Conservation (phyloP, 2,329 filamentous ascomycete genomes). For the Ophiobolus disseminans region DNA sequence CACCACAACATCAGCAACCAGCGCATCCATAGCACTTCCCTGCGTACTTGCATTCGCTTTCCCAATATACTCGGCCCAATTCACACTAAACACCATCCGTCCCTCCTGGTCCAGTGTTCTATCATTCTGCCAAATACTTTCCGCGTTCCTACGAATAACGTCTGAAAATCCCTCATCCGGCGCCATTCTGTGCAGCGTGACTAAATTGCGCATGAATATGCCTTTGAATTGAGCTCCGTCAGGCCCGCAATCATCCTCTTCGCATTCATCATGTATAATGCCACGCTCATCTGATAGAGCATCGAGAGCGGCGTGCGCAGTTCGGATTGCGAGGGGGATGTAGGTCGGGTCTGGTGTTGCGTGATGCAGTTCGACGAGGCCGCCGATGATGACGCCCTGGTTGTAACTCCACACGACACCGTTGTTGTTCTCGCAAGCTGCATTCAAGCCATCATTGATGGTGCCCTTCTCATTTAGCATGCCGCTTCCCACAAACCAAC, state of each 20-base stretch:
- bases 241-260: conserved; percentile 46
- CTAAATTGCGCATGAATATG: conserved; percentile 70
- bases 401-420: conserved; percentile 61
- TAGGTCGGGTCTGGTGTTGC: conserved; percentile 48
- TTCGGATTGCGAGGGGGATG: conserved; percentile 44
- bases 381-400: conserved; percentile 67
- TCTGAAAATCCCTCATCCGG: conserved; percentile 59
- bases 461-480: conserved; percentile 57
- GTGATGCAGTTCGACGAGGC: conserved; percentile 60
- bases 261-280: conserved; percentile 52
- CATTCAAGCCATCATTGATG: conserved; percentile 62
- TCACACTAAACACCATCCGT: conserved; percentile 62
- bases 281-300: conserved; percentile 47
- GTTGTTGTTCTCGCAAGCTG: conserved; percentile 62
- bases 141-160: conserved; percentile 68
- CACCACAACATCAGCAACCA: conserved; percentile 64
- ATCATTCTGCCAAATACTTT: conserved; percentile 69
- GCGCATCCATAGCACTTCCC: conserved; percentile 69
- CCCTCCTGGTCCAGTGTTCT: conserved; percentile 57
- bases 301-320: conserved; percentile 49
- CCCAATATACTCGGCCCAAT: conserved; percentile 66
- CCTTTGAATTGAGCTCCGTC: conserved; percentile 73
- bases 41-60: conserved; percentile 66
- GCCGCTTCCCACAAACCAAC: conserved; percentile 59
- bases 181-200: conserved; percentile 61